These are phyloP conservation scores for Linum trigynum DNA, from an alignment of 345 rosid species.

Conservation along the genomic window DNA sequence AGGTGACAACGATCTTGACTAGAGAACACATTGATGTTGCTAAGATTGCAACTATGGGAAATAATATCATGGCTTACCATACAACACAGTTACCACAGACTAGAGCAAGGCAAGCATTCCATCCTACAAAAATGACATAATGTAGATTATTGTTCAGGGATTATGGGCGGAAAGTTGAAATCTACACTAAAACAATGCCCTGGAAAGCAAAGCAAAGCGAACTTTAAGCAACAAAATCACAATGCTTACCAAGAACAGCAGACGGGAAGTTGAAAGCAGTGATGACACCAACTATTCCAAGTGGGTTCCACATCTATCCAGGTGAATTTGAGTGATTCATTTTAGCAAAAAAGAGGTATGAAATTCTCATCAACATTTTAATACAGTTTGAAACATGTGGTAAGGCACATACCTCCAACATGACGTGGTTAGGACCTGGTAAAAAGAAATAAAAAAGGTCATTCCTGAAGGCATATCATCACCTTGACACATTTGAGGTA, in stretches of 20 bases:
- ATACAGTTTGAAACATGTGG: slow-evolving; percentile 9
- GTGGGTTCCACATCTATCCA: slow-evolving; percentile 93
- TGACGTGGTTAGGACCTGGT: slow-evolving; percentile 92
- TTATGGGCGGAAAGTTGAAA: no score
- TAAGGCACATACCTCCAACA: slow-evolving; percentile 66
- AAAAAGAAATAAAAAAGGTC: slow-evolving; percentile 15
- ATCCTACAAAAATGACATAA: slow-evolving; percentile 40
- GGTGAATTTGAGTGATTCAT: no score
- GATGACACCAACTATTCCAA: slow-evolving; percentile 91
- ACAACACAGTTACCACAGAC: slow-evolving; percentile 97
- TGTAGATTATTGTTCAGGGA: neutral
- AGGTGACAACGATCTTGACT: no score
- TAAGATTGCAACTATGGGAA: no score
- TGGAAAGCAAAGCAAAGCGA: neutral
- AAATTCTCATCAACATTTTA: slow-evolving; percentile 11
- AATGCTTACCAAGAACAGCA: slow-evolving; percentile 85
- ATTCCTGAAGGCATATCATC: slow-evolving; percentile 6
- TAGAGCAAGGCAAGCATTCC: slow-evolving; percentile 97
- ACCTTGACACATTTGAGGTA: neutral
- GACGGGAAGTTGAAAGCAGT: slow-evolving; percentile 97
- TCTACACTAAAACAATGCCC: no score
- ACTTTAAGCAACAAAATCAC: slow-evolving; percentile 8
- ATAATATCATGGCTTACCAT: slow-evolving; percentile 43
- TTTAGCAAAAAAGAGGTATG: slow-evolving; percentile 7
- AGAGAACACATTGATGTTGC: no score